Percentiles rank a stretch among this genome's conserved stretches.
Evolutionary conservation across 148 eudicot genomes (phyloP).

Genomic region (Silene uniflora): DNA sequence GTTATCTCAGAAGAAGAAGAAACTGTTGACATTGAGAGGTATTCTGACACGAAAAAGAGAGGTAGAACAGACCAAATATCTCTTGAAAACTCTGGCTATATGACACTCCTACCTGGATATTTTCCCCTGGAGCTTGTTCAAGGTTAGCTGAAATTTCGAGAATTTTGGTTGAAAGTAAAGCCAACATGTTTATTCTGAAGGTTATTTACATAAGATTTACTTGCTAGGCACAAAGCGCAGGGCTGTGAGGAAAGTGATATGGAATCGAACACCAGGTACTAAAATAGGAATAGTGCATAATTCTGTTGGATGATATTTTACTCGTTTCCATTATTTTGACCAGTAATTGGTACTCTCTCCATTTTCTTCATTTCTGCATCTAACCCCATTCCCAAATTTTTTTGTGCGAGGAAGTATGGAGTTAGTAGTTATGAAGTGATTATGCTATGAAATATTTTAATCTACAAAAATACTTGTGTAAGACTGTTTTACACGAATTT

Average conservation of each 20-base stretch:
- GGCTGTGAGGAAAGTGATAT: conserved; percentile 22
- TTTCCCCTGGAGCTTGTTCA: conserved; percentile 34
- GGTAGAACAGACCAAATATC: conserved; percentile 17
- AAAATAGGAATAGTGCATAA: not conserved
- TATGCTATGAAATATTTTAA: not conserved
- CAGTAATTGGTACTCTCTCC: not conserved
- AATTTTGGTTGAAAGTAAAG: not conserved
- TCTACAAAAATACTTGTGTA: no score
- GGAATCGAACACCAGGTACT: conserved; percentile 34
- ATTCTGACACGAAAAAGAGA: conserved; percentile 21
- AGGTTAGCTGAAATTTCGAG: conserved; percentile 21
- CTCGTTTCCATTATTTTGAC: not conserved
- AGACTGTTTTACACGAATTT: no score
- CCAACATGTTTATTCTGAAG: not conserved
- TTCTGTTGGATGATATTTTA: not conserved
- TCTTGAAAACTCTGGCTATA: conserved; percentile 25
- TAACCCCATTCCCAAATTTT: not conserved
- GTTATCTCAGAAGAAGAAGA: conserved; percentile 22
- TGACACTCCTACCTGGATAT: conserved; percentile 34
- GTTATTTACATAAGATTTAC: conserved; percentile 7
- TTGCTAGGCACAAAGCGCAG: conserved; percentile 29
- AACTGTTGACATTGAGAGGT: conserved; percentile 24
- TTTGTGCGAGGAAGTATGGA: no score
- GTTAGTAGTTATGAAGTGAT: no score
- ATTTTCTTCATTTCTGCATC: not conserved